phyloP scores from a whole-genome alignment of 768 basidiomycete genomes.

The Termitomyces sp. region DNA sequence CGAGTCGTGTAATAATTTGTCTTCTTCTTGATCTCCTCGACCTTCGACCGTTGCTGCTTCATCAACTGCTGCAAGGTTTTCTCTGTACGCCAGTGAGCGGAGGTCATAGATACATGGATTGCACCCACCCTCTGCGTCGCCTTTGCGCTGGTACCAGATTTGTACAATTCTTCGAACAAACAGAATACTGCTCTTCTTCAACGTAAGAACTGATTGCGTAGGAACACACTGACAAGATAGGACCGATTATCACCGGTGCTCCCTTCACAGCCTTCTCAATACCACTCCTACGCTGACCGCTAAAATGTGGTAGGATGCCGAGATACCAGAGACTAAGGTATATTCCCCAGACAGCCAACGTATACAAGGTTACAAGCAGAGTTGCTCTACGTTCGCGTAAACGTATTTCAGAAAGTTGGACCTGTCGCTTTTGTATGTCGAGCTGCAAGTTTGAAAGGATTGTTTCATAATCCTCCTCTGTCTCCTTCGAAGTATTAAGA shows the following conservation, averaged over 20 bases:
- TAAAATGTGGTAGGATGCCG: slow-evolving; percentile 43
- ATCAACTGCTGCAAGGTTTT: slow-evolving; percentile 68
- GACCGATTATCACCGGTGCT: slow-evolving; percentile 65
- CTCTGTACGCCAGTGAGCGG: slow-evolving; percentile 42
- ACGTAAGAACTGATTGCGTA: background rate
- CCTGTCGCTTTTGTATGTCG: slow-evolving; percentile 70
- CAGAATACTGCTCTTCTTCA: slow-evolving; percentile 44
- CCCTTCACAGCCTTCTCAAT: slow-evolving; percentile 42
- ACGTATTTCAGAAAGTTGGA: slow-evolving; percentile 77
- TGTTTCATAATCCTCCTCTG: slow-evolving; percentile 74
- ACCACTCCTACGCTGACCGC: slow-evolving; percentile 21
- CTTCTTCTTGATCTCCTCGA: slow-evolving; percentile 97
- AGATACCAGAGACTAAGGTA: slow-evolving; percentile 76
- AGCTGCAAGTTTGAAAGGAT: slow-evolving; percentile 60
- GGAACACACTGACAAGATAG: slow-evolving; percentile 60
- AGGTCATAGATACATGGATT: background rate
- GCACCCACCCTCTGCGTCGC: slow-evolving; percentile 68
- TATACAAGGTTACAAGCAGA: slow-evolving; percentile 72
- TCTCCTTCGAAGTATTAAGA: slow-evolving; percentile 28
- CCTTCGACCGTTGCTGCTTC: slow-evolving; percentile 75
- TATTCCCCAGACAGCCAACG: slow-evolving; percentile 65
- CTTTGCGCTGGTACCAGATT: slow-evolving; percentile 78
- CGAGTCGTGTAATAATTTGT: slow-evolving; percentile 98
- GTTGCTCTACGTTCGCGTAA: slow-evolving; percentile 78
- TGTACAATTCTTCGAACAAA: slow-evolving; percentile 79